Conservation (phyloP, 2,329 filamentous ascomycete genomes). For the Diaporthe australafricana region DNA sequence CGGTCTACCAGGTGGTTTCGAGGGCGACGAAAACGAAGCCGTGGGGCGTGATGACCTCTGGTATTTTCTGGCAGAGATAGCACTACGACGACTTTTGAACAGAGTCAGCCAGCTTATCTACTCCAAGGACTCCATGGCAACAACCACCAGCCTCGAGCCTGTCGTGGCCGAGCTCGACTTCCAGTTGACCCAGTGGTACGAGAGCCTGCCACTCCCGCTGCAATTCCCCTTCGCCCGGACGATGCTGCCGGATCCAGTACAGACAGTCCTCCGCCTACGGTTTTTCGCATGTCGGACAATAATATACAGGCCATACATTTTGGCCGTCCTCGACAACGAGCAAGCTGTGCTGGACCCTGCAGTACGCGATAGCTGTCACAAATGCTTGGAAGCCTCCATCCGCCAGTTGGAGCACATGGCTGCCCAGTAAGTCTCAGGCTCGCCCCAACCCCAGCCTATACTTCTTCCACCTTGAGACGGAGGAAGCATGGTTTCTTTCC, state of each 20-base stretch:
- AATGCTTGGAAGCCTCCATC: constrained; percentile 83
- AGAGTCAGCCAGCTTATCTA: constrained; percentile 84
- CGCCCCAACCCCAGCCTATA: background rate
- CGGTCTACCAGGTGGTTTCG: constrained; percentile 81
- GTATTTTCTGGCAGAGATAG: constrained; percentile 89
- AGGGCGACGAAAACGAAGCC: constrained; percentile 73
- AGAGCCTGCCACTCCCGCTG: constrained; percentile 78
- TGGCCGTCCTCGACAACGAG: constrained; percentile 83
- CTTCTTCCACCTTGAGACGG: background rate
- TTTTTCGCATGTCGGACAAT: constrained; percentile 90
- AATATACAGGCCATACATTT: constrained; percentile 86
- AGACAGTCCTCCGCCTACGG: constrained; percentile 81
- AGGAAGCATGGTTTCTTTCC: background rate
- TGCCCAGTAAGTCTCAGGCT: constrained; percentile 71
- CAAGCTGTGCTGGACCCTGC: constrained; percentile 76
- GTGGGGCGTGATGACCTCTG: constrained; percentile 82
- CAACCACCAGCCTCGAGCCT: constrained; percentile 79
- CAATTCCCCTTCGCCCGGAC: constrained; percentile 81
- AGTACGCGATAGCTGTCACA: constrained; percentile 82
- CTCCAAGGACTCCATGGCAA: constrained; percentile 77
- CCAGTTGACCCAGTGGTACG: constrained; percentile 87
- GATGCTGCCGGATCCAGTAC: constrained; percentile 77
- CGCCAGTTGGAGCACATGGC: constrained; percentile 83
- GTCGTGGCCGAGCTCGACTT: constrained; percentile 85
- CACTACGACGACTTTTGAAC: constrained; percentile 80